phyloP scores from a whole-genome alignment of 805 yeast genomes.

The Candida qinlingensis region DNA sequence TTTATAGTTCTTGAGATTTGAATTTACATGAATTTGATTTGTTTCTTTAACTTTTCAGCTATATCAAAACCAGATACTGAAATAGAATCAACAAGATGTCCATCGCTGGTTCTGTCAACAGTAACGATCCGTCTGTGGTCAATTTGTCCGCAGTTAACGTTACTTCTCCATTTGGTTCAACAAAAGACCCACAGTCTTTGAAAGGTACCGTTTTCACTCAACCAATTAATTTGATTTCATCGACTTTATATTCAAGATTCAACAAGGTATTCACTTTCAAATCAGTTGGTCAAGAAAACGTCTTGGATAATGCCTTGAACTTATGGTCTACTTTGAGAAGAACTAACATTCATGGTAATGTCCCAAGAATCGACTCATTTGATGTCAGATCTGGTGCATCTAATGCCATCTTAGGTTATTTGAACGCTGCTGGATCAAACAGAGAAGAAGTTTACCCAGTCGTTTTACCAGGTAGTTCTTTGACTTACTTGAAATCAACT shows the following conservation, averaged over 20 bases:
- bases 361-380: conserved; percentile 54
- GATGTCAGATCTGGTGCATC: conserved; percentile 86
- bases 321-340: conserved; percentile 54
- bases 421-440: conserved; percentile 29
- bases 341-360: conserved; percentile 46
- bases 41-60: neutral
- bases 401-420: conserved; percentile 69
- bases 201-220: conserved; percentile 47
- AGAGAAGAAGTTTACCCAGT: conserved; percentile 32
- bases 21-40: neutral
- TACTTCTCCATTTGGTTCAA: conserved; percentile 54
- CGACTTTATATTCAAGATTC: conserved; percentile 46
- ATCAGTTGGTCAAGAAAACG: conserved; percentile 54
- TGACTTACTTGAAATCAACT: conserved; percentile 62
- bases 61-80: no score
- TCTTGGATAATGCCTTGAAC: conserved; percentile 53
- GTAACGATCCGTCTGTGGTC: conserved; percentile 16
- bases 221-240: conserved; percentile 48
- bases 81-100: conserved; percentile 10
- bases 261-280: conserved; percentile 64
- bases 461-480: conserved; percentile 61
- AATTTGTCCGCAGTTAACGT: conserved; percentile 34
- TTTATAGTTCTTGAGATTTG: neutral
- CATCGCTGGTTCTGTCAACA: conserved; percentile 18
- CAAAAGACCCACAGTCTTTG: conserved; percentile 50